Conservation (phyloP, 2,329 filamentous ascomycete genomes). For the Podosphaera fusca region DNA sequence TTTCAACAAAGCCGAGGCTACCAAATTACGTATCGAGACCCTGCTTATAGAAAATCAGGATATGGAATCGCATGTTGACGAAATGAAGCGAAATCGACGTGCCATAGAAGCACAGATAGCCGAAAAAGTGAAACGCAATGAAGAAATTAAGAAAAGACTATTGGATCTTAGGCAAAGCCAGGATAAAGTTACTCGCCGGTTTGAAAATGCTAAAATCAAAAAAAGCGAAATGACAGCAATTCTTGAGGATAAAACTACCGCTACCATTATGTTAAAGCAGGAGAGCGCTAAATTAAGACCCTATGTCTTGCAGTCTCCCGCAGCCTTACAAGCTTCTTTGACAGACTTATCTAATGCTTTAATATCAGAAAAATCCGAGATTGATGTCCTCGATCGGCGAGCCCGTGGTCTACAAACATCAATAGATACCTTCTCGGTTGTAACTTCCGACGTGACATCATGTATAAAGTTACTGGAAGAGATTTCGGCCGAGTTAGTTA, state of each 20-base stretch:
- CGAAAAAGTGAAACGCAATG: conserved; percentile 68
- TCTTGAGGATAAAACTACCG: conserved; percentile 48
- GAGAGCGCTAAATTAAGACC: conserved; percentile 78
- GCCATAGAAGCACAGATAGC: conserved; percentile 61
- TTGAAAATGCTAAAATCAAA: conserved; percentile 63
- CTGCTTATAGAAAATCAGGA: conserved; percentile 72
- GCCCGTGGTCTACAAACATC: conserved; percentile 82
- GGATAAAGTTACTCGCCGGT: conserved; percentile 56
- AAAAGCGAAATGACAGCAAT: conserved; percentile 52
- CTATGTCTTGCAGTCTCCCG: conserved; percentile 77
- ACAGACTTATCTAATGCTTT: conserved; percentile 63
- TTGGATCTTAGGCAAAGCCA: conserved; percentile 63
- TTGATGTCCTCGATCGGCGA: conserved; percentile 68
- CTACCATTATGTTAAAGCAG: conserved; percentile 48
- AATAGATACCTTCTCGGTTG: conserved; percentile 67
- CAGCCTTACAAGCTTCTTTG: conserved; percentile 57
- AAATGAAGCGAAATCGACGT: conserved; percentile 58
- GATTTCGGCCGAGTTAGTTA: conserved; percentile 58
- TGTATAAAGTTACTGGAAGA: conserved; percentile 82
- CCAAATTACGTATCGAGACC: conserved; percentile 69
- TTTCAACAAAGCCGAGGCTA: conserved; percentile 73
- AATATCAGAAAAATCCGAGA: conserved; percentile 55
- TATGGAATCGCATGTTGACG: conserved; percentile 55
- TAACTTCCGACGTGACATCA: conserved; percentile 62
- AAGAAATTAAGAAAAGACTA: conserved; percentile 63